Evolutionary conservation across 805 yeast species (phyloP), one percentile per base, ranked within the genome.

Genomic region (Kurtzmaniella cleridarum): DNA sequence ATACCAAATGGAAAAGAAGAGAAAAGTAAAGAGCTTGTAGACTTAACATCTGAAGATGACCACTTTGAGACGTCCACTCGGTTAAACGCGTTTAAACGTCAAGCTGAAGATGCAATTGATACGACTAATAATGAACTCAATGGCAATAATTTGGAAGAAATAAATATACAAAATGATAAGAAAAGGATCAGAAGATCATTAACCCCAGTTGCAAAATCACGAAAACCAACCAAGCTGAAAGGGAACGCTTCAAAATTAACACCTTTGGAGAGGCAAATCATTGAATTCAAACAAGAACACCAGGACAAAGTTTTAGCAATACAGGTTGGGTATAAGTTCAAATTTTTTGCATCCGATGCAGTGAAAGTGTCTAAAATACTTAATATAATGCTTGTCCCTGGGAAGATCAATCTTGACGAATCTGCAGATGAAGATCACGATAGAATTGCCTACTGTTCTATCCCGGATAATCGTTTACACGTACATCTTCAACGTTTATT

Each of bases 311-410:
- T 93, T 1, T 64, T 93, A 7, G 80, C 93, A 0, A 71, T 91
- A 18, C 93, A 93, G 55, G 95, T 86, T 2, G 98, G 98, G 0
- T 93, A 91, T 63, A 89, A 88, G 58, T 93, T 79, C 62, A 86
- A 85, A 52, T 81, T 90, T 44, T 87, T 78, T 55, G 96, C 95
- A 0, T 73, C 79, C 39, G 97, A 91, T 60, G 97, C 98, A 0
- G 70, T 67, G 11, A 62, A 65, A 3, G 96, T 82, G 0, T 73
- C 95, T 10, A 63, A 70, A 35, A 70, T 82, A 10, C 59, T 89
- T 27, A 79, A 83, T 43, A 83, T 86, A 31, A 80, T 79, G 78
- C 66, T 83, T 16, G 69, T 86, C 0, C 84, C 84, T 0, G 96
- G 95, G 0, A 78, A 80, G 54, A 49, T 75, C 27, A 62, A 75